Percentiles rank a stretch among this genome's conserved stretches.
Evolutionary conservation across 306 rosid species (phyloP).

Genomic region (Astragalus glycyphyllos): DNA sequence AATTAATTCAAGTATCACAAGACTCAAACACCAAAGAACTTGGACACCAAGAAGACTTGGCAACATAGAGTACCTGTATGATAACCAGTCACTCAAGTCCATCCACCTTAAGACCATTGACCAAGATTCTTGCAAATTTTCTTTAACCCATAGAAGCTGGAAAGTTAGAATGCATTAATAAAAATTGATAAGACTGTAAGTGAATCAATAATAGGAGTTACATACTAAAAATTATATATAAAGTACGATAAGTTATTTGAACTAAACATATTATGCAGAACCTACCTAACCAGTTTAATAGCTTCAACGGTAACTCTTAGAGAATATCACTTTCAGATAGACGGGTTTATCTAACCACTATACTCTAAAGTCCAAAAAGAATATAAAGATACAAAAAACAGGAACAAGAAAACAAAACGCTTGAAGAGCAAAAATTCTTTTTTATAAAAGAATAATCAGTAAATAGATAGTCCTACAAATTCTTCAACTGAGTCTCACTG

Average conservation of each 20-base stretch:
- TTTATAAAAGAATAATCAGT: slow-evolving; percentile 9
- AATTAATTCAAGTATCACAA: slow-evolving; percentile 38
- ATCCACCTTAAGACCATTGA: slow-evolving; percentile 96
- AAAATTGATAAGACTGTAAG: slow-evolving; percentile 34
- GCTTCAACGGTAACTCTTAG: slow-evolving; percentile 20
- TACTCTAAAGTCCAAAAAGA: slow-evolving; percentile 33
- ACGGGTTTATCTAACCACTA: slow-evolving; percentile 24
- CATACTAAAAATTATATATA: slow-evolving; percentile 18
- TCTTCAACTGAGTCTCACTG: background rate
- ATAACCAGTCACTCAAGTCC: slow-evolving; percentile 99
- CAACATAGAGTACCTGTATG: slow-evolving; percentile 73
- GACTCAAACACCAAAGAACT: slow-evolving; percentile 40
- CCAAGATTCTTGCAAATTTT: slow-evolving; percentile 94
- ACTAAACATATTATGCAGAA: slow-evolving; percentile 9
- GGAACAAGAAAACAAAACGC: slow-evolving; percentile 11
- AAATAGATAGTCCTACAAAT: slow-evolving; percentile 25
- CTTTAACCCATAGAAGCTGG: slow-evolving; percentile 99
- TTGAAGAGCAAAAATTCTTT: slow-evolving; percentile 8
- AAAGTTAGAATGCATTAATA: slow-evolving; percentile 42
- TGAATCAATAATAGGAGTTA: slow-evolving; percentile 27
- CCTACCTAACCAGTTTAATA: slow-evolving; percentile 16
- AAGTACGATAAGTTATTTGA: slow-evolving; percentile 16
- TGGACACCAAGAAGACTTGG: slow-evolving; percentile 27
- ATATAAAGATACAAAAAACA: background rate
- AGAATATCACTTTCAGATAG: slow-evolving; percentile 14